Base-by-base conservation (phyloP, 2,329 filamentous ascomycete genomes). In the Apiospora kogelbergensis region DNA sequence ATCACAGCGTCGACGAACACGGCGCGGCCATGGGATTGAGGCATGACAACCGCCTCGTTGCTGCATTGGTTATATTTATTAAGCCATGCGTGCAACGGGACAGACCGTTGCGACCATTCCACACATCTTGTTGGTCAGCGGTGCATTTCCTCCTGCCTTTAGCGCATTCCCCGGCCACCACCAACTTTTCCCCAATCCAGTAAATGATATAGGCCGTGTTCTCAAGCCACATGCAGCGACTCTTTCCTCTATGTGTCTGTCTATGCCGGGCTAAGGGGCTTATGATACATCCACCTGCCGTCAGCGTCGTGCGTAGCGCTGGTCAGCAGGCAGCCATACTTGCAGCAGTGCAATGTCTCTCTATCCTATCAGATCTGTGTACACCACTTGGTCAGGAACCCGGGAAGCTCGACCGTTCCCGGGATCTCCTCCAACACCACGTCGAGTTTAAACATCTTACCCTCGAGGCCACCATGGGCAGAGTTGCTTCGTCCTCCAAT, bases 391-490 rank as follows among this genome's bases (percentile, higher is more conserved):
- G 85, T 86, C 83, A 93, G 81, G 33, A 90, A 86, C 3, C 82
- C 81, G 68, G 84, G 86, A 65, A 91, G 78, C 76, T 86, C 87
- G 67, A 89, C 87, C 17, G 84, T 88, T 30, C 84, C 81, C 1
- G 90, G 89, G 74, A 96, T 93, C 84, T 97, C 93, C 78, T 95
- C 92, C 68, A 96, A 81, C 64, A 87, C 87, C 40, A 96, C 89
- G 78, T 96, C 93, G 42, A 92, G 87, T 80, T 89, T 90, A 83
- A 90, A 91, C 90, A 92, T 91, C 78, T 88, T 88, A 69, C 86
- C 88, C 76, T 89, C 89, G 22, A 89, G 78, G 3, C 88, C 88
- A 20, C 84, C 85, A 67, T 87, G 83, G 22, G 84, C 84, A 33
- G 80, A 80, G 33, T 78, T 80, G 30, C 82, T 81, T 68, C 80